Percentiles rank a stretch among this genome's conserved stretches.
Evolutionary conservation across 2,329 filamentous ascomycete genomes (phyloP).

Genomic region (Tetracladium maxilliforme): DNA sequence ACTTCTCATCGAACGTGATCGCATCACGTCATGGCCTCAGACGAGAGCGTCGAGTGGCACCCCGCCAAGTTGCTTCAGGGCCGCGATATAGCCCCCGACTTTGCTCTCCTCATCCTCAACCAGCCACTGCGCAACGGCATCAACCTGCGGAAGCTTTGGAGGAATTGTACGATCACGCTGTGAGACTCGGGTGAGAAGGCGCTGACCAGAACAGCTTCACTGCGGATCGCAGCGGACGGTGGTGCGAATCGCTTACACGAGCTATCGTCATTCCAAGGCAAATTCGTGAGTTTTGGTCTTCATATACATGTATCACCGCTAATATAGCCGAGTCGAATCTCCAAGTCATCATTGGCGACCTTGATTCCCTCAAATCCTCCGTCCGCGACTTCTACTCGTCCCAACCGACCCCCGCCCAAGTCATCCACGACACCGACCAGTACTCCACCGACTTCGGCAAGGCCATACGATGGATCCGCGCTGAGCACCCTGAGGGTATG

Average conservation of each 20-base stretch:
- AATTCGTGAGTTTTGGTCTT: not conserved
- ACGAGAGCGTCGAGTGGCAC: too few species aligned
- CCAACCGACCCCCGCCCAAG: slow-evolving; percentile 28
- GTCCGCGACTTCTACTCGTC: slow-evolving; percentile 52
- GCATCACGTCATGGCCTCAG: too few species aligned
- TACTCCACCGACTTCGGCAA: slow-evolving; percentile 88
- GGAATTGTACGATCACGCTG: slow-evolving; percentile 30
- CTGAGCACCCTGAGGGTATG: slow-evolving; percentile 12
- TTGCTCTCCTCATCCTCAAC: slow-evolving; percentile 43
- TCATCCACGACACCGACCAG: slow-evolving; percentile 66
- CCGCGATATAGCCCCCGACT: slow-evolving; percentile 16
- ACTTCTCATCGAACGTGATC: slow-evolving; percentile 1
- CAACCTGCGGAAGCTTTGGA: slow-evolving; percentile 33
- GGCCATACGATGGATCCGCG: slow-evolving; percentile 46
- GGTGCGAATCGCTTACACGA: slow-evolving; percentile 60
- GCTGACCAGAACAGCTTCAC: slow-evolving; percentile 30
- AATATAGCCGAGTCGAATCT: slow-evolving; percentile 33
- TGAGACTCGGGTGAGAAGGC: too few species aligned
- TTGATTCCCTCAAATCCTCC: slow-evolving; percentile 63
- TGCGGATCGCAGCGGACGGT: slow-evolving; percentile 75
- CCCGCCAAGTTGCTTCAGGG: slow-evolving; percentile 13
- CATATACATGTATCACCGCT: too few species aligned
- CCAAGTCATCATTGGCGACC: slow-evolving; percentile 70
- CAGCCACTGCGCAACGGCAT: slow-evolving; percentile 38
- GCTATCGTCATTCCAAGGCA: slow-evolving; percentile 1